phyloP scores from a whole-genome alignment of 345 rosid genomes.

The Salix viminalis region DNA sequence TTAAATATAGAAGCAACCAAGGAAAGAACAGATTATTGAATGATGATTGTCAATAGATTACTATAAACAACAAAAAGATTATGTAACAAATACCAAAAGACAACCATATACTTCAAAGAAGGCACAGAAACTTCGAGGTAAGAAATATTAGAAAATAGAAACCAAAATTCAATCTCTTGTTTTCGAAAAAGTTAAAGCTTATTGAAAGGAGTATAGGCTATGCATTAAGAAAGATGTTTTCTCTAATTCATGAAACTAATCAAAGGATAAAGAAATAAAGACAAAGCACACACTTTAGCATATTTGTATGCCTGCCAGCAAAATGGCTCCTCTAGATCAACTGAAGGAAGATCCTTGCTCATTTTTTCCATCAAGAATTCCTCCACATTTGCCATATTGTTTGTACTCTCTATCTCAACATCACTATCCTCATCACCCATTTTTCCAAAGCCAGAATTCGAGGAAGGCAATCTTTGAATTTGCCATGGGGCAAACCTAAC shows the following conservation, averaged over 20 bases:
- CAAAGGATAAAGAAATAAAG: neutral
- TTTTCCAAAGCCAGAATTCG: conserved; percentile 30
- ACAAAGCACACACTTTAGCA: conserved; percentile 58
- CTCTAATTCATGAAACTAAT: conserved; percentile 3
- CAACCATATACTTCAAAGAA: too few species aligned
- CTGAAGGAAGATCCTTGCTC: conserved; percentile 77
- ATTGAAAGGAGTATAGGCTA: neutral
- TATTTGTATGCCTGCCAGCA: conserved; percentile 93
- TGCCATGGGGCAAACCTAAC: conserved; percentile 84
- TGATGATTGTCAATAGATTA: too few species aligned
- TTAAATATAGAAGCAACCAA: too few species aligned
- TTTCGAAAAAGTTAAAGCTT: neutral
- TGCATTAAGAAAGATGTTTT: neutral
- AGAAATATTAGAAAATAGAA: too few species aligned
- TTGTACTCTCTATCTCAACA: conserved; percentile 49
- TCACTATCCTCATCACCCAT: conserved; percentile 76
- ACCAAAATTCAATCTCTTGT: too few species aligned
- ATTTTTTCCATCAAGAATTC: conserved; percentile 80
- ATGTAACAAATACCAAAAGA: too few species aligned
- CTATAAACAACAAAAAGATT: too few species aligned
- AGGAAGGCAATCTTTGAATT: conserved; percentile 37
- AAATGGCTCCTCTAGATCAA: conserved; percentile 88
- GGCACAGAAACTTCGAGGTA: too few species aligned
- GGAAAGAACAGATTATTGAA: too few species aligned
- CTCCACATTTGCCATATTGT: conserved; percentile 67